Base-by-base conservation (phyloP, 2,329 filamentous ascomycete genomes). In the Pleurostoma richardsiae region DNA sequence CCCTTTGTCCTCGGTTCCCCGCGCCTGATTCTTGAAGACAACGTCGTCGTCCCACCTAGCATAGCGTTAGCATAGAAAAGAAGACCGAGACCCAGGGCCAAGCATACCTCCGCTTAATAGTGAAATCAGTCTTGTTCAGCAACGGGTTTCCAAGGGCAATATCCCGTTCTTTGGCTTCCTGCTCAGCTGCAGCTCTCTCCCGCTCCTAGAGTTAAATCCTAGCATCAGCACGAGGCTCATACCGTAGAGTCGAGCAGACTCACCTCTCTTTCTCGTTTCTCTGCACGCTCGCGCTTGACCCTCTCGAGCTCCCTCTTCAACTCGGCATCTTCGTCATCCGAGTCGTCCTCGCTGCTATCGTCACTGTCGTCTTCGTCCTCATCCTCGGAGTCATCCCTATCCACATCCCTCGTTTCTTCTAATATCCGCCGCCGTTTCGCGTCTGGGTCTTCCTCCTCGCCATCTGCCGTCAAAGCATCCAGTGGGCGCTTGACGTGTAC, bases 11-110 rank as follows among this genome's bases (percentile, higher is more conserved):
- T 97, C 92, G 1, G 91, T 96, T 6, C 92, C 94, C 49, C 94
- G 80, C 31, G 92, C 94, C 71, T 99, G 94, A 67, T 99, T 99
- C 74, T 96, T 97, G 72, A 99, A 99, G 3, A 99, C 91, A 10
- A 99, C 94, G 64, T 99, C 94, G 59, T 99, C 94, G 58, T 99
- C 94, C 94, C 94, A 99, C 57, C 91, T 36, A n/a, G 8, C 8
- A 36, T n/a, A 36, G 8, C 8, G 8, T 36, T 8, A n/a, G 8
- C n/a, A 8, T 7, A 31, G 10, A 28, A n/a, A 38, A 49, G 46
- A 54, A 45, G 38, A 50, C 29, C 40, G 10, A 29, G 5, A 6
- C 28, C 28, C 39, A 36, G 3, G 6, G 6, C 4, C n/a, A 28
- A 40, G 52, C 59, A 42, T 61, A 71, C 67, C 73, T 74, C 56